Percentiles rank a stretch among this genome's conserved stretches.
Evolutionary conservation across 306 rosid genomes (phyloP).

Genomic region (Cicer yamashitae): DNA sequence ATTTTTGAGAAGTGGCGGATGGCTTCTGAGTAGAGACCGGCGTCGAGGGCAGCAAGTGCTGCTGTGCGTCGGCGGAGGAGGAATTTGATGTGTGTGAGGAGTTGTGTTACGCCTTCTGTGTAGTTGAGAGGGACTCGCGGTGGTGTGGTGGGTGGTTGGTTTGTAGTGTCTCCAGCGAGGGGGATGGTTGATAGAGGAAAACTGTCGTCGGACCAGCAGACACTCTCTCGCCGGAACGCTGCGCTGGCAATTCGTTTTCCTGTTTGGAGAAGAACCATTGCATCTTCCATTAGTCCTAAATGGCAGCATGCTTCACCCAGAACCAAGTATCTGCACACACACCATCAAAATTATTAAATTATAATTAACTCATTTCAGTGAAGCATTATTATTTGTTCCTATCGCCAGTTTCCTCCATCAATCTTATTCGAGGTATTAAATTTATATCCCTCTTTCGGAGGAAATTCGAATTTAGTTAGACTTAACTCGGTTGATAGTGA

Average conservation of each 20-base stretch:
- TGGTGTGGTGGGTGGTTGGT: conserved; percentile 55
- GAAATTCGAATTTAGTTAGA: too few species aligned
- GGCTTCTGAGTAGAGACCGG: conserved; percentile 85
- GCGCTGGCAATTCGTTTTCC: conserved; percentile 90
- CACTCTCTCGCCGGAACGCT: conserved; percentile 90
- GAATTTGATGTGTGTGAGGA: conserved; percentile 83
- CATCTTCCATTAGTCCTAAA: conserved; percentile 94
- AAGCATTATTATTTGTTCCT: too few species aligned
- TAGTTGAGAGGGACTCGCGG: conserved; percentile 57
- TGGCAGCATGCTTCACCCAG: conserved; percentile 94
- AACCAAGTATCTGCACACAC: conserved; percentile 69
- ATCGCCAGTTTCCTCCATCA: too few species aligned
- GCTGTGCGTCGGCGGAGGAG: conserved; percentile 83
- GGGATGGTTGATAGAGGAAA: conserved; percentile 60
- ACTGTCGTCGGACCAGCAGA: conserved; percentile 88
- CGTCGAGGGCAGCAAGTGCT: conserved; percentile 86
- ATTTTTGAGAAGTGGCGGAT: conserved; percentile 92
- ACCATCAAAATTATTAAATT: neutral
- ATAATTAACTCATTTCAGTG: too few species aligned
- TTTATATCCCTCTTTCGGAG: too few species aligned
- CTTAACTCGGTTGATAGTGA: too few species aligned
- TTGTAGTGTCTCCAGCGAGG: conserved; percentile 46
- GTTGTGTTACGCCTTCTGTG: conserved; percentile 62
- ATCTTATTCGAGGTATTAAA: too few species aligned
- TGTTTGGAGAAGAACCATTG: conserved; percentile 94